Evolutionary conservation across 2,329 filamentous ascomycete genomes (phyloP).

Genomic region (Amesomyces nigricolor): DNA sequence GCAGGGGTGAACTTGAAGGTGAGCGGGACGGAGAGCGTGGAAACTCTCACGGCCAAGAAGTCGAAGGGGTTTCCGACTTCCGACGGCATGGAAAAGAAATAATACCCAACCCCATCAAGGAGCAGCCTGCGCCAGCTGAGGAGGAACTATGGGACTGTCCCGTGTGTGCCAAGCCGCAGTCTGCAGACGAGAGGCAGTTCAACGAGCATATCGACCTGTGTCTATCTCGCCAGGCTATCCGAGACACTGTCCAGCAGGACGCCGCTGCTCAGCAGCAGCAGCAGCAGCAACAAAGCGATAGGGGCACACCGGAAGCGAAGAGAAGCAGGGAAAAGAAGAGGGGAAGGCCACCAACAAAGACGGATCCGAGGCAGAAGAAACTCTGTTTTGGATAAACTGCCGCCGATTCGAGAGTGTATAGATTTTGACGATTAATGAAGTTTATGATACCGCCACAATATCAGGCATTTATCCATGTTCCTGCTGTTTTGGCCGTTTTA

Average conservation of each 20-base stretch:
- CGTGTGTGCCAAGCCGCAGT: slow-evolving; percentile 73
- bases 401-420: not conserved
- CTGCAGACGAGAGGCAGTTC: slow-evolving; percentile 68
- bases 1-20: slow-evolving; percentile 39
- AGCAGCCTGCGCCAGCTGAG: slow-evolving; percentile 31
- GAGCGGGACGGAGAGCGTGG: slow-evolving; percentile 32
- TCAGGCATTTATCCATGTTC: too few species aligned
- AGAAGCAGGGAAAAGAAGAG: slow-evolving; percentile 37
- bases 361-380: slow-evolving; percentile 47
- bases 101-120: slow-evolving; percentile 43
- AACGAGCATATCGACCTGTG: slow-evolving; percentile 93
- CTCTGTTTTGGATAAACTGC: slow-evolving; percentile 44
- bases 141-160: slow-evolving; percentile 76
- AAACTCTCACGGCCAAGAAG: slow-evolving; percentile 37
- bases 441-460: not conserved
- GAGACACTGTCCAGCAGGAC: slow-evolving; percentile 65
- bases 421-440: not conserved
- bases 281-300: slow-evolving; percentile 22
- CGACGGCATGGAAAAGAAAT: slow-evolving; percentile 49
- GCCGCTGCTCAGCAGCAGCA: slow-evolving; percentile 24
- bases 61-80: slow-evolving; percentile 28
- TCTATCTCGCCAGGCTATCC: slow-evolving; percentile 78
- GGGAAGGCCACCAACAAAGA: slow-evolving; percentile 28
- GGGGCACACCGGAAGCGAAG: slow-evolving; percentile 35
- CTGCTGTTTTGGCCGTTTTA: not conserved